Percentiles rank a stretch among this genome's conserved stretches.
Conservation (phyloP, 192 early-diverging fungal genomes). For the Podila minutissima region DNA sequence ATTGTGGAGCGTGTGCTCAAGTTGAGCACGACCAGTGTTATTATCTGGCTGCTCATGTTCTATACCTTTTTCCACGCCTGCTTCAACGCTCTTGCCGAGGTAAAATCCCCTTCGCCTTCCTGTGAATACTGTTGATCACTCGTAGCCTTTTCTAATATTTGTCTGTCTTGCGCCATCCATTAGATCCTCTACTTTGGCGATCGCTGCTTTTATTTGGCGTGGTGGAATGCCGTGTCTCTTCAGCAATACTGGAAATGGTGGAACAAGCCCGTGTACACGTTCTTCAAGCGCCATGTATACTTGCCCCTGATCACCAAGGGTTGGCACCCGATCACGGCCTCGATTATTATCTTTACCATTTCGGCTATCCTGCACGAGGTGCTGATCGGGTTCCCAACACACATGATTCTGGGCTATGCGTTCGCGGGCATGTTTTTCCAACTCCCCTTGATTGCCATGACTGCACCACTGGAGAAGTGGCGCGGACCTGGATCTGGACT, state of each 20-base stretch:
- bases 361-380: constrained; percentile 92
- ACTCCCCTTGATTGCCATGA: constrained; percentile 79
- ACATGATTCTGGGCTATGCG: constrained; percentile 82
- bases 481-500: constrained; percentile 71
- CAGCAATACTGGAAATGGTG: constrained; percentile 90
- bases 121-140: neutral
- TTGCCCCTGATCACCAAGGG: constrained; percentile 79
- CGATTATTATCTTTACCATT: constrained; percentile 77
- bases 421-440: constrained; percentile 84
- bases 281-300: constrained; percentile 90
- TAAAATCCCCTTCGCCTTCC: constrained; percentile 14
- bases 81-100: constrained; percentile 85
- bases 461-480: constrained; percentile 73
- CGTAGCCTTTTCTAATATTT: neutral
- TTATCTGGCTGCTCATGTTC: constrained; percentile 93
- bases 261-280: constrained; percentile 91
- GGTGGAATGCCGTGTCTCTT: constrained; percentile 89
- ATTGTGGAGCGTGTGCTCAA: constrained; percentile 90
- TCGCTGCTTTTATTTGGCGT: constrained; percentile 86
- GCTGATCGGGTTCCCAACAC: constrained; percentile 85
- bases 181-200: constrained; percentile 86
- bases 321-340: constrained; percentile 62
- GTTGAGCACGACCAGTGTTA: constrained; percentile 77
- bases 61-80: constrained; percentile 85
- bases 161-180: neutral